Base-by-base conservation (phyloP, 331 rosid species). In the Malus hybrid region DNA sequence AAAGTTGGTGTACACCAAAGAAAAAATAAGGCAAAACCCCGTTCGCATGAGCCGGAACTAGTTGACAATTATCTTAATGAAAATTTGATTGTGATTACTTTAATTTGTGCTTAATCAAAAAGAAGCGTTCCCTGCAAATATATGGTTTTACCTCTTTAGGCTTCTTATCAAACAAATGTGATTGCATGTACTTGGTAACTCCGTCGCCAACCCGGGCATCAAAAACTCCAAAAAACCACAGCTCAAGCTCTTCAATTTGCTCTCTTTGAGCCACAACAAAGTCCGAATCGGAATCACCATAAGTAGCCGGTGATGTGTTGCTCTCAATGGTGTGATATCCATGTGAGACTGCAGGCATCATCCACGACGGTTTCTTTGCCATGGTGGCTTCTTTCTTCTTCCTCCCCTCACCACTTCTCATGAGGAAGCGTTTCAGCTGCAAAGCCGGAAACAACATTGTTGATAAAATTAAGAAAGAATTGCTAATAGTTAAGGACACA, bases 221-320 rank as follows among this genome's bases (percentile, higher is more conserved):
- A 67, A 76, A 93, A 73, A 93, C 91, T 70, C 96, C 98, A 19
- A 87, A 91, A 39, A 86, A 81, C 96, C 98, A 91, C 10, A 90
- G 15, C 69, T 90, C 92, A 10, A 78, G 74, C 56, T 80, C 80
- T 27, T 82, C 92, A 67, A 79, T 81, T 72, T 86, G 90, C 76
- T 91, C 92, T 68, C 95, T 90, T 56, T 91, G 96, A 5, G 77
- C 86, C 79, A 85, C 93, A 62, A 93, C 85, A 18, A 88, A 83
- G 82, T 91, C 96, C 12, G 60, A 70, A 3, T 87, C 81, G 2
- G 70, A 80, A 2, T 84, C 85, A 28, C 73, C 87, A 71, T 82
- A 80, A 77, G 44, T 73, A 29, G 67, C 80, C 22, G 50, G 62
- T 69, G 68, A 44, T 14, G 60, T 31, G 42, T 69, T 72, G 70